phyloP scores from a whole-genome alignment of 768 basidiomycete genomes.

The Leccinum olivaceopallidum region DNA sequence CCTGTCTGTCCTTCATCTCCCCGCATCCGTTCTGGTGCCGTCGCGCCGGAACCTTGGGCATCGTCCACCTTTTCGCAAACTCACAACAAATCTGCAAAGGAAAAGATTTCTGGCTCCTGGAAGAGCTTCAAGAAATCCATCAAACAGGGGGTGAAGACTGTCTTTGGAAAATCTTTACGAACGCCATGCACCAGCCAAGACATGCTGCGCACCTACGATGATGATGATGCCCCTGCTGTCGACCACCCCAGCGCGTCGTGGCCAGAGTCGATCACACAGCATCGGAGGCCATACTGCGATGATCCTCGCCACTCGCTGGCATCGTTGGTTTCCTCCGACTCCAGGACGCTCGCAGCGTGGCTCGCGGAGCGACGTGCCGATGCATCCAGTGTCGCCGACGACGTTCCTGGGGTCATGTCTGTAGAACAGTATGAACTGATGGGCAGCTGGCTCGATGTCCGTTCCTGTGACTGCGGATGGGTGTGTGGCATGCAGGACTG shows the following conservation, averaged over 20 bases:
- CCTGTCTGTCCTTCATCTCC: slow-evolving; percentile 37
- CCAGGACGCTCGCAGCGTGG: slow-evolving; percentile 35
- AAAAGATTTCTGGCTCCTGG: slow-evolving; percentile 28
- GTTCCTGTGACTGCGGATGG: slow-evolving; percentile 25
- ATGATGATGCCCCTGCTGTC: neutral
- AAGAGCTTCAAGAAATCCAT: slow-evolving; percentile 35
- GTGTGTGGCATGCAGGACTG: slow-evolving; percentile 32
- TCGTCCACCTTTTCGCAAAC: slow-evolving; percentile 22
- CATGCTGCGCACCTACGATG: slow-evolving; percentile 12
- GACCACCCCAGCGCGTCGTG: neutral
- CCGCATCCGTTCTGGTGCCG: slow-evolving; percentile 39
- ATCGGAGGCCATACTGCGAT: slow-evolving; percentile 5
- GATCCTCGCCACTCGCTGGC: slow-evolving; percentile 23
- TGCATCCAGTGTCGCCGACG: slow-evolving; percentile 29
- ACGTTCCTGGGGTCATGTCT: slow-evolving; percentile 36
- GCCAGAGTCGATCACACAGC: neutral
- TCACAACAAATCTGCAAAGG: slow-evolving; percentile 21
- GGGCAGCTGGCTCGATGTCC: slow-evolving; percentile 47
- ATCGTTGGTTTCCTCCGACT: slow-evolving; percentile 36
- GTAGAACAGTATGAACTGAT: slow-evolving; percentile 48
- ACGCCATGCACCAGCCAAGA: slow-evolving; percentile 10
- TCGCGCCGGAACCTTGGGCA: slow-evolving; percentile 43
- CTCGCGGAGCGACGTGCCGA: slow-evolving; percentile 40
- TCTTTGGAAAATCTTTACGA: slow-evolving; percentile 14
- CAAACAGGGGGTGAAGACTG: slow-evolving; percentile 25